Conservation (phyloP, 345 rosid genomes). For the Clarkia xantiana region DNA sequence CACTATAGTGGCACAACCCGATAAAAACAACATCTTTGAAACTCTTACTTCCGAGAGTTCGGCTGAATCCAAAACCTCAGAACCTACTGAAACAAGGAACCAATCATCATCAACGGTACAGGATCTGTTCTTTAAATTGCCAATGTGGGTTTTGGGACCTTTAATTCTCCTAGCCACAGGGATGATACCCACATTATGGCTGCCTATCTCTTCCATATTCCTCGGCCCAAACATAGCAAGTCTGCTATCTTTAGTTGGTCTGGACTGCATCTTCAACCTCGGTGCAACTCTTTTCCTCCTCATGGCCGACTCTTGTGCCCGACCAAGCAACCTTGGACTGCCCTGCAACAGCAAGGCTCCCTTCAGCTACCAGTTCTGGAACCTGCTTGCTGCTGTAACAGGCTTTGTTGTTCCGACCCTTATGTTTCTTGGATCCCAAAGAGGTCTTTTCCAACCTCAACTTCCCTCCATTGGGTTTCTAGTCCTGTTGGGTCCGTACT, state of each 20-base stretch:
- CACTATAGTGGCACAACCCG: constrained; percentile 25
- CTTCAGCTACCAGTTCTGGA: constrained; percentile 69
- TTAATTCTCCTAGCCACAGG: constrained; percentile 68
- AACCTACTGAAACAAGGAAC: constrained; percentile 11
- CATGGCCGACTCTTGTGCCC: constrained; percentile 79
- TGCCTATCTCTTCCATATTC: constrained; percentile 71
- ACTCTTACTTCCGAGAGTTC: constrained; percentile 25
- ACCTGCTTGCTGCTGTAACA: constrained; percentile 37
- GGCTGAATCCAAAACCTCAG: constrained; percentile 22
- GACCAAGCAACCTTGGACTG: constrained; percentile 25
- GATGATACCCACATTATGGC: constrained; percentile 84
- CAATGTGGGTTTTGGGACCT: constrained; percentile 85
- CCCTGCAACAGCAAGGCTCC: constrained; percentile 53
- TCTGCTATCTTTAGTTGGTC: constrained; percentile 73
- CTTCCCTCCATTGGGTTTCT: constrained; percentile 45
- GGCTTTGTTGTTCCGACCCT: constrained; percentile 49
- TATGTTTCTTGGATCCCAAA: constrained; percentile 43
- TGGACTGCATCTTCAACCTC: constrained; percentile 78
- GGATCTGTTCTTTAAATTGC: constrained; percentile 64
- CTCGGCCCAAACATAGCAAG: constrained; percentile 81
- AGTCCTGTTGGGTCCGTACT: constrained; percentile 64
- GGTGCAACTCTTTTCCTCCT: constrained; percentile 74
- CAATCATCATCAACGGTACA: constrained; percentile 9
- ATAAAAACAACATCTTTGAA: constrained; percentile 29
- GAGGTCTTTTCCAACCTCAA: constrained; percentile 59